Evolutionary conservation across 106 monocot genomes (phyloP).

Genomic region (Apostasia ramifera): DNA sequence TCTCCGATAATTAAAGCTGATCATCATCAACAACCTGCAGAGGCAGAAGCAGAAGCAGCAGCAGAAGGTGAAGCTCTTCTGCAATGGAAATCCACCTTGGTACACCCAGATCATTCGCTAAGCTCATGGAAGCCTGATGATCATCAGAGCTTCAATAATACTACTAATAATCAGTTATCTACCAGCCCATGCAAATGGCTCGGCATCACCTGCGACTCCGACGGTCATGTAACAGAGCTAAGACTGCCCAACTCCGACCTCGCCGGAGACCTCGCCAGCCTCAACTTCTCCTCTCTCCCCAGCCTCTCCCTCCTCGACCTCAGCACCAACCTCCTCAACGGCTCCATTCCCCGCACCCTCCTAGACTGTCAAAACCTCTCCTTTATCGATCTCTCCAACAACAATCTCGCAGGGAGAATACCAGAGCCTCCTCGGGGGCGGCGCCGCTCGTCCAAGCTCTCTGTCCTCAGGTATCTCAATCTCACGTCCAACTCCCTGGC

Average conservation of each 20-base stretch:
- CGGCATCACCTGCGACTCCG: conserved; percentile 1
- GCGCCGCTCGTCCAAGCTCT: neutral
- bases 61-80: conserved; percentile 6
- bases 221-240: neutral
- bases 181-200: conserved; percentile 9
- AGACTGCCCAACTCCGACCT: neutral
- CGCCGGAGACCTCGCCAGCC: neutral
- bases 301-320: conserved; percentile 10
- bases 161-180: too few species aligned
- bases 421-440: neutral
- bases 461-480: neutral
- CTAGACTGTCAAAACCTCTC: conserved; percentile 14
- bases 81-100: conserved; percentile 3
- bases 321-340: conserved; percentile 7
- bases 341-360: neutral
- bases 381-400: conserved; percentile 37
- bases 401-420: conserved; percentile 13
- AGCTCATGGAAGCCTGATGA: neutral
- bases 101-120: conserved; percentile 1
- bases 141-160: neutral
- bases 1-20: neutral
- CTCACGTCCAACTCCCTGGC: neutral
- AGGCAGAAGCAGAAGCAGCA: neutral
- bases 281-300: conserved; percentile 4
- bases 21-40: too few species aligned